Evolutionary conservation across 202 grass and related monocot species (phyloP).

Genomic region (Zizania palustris): DNA sequence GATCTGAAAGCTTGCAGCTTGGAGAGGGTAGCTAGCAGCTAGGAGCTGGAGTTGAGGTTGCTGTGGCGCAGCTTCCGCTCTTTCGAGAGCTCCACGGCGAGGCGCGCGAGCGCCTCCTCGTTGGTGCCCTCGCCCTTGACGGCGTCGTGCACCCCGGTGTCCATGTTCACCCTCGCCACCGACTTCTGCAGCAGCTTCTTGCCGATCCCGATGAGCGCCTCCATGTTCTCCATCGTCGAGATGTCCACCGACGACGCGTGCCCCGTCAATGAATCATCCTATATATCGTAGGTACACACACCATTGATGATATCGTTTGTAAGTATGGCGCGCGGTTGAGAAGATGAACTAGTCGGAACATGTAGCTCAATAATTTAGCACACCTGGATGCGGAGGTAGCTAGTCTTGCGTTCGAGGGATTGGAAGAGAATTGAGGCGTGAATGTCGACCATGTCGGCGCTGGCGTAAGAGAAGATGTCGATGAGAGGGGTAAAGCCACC

Average conservation of each 20-base stretch:
- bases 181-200: slow-evolving; percentile 42
- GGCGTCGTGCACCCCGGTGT: slow-evolving; percentile 46
- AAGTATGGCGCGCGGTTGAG: no score
- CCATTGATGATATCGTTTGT: no score
- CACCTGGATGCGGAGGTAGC: slow-evolving; percentile 78
- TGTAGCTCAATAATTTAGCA: neutral
- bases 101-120: slow-evolving; percentile 43
- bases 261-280: slow-evolving; percentile 58
- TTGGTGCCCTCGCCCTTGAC: slow-evolving; percentile 48
- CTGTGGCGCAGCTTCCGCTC: slow-evolving; percentile 48
- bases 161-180: slow-evolving; percentile 60
- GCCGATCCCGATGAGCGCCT: slow-evolving; percentile 54
- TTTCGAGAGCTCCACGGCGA: slow-evolving; percentile 51
- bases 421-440: slow-evolving; percentile 56
- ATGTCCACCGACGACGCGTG: slow-evolving; percentile 57
- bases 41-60: slow-evolving; percentile 30
- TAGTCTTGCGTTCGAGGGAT: slow-evolving; percentile 44
- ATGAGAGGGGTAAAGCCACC: slow-evolving; percentile 60
- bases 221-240: slow-evolving; percentile 64
- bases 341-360: no score
- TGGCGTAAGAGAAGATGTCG: slow-evolving; percentile 62
- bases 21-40: neutral
- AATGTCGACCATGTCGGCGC: slow-evolving; percentile 78
- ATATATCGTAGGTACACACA: no score
- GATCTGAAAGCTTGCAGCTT: neutral